Percentiles rank a stretch among this genome's conserved stretches.
These are phyloP conservation scores for Colletotrichum musae DNA, from an alignment of 2,329 filamentous ascomycete species.

Conservation along the genomic window DNA sequence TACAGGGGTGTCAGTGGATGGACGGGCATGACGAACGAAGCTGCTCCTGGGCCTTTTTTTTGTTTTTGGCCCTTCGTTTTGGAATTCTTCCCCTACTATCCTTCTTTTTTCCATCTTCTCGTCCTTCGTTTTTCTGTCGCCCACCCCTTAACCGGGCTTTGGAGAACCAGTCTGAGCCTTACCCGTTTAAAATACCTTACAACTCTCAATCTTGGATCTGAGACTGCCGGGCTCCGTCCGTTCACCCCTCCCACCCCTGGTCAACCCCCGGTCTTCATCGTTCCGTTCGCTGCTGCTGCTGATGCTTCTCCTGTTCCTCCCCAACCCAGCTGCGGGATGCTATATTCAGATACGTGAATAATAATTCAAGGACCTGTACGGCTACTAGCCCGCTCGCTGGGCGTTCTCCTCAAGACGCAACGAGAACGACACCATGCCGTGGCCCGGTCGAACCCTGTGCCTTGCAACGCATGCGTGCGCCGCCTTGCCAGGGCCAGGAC, in stretches of 20 bases:
- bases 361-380: constrained; percentile 14
- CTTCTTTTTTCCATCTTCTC: neutral
- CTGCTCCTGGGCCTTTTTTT: constrained; percentile 20
- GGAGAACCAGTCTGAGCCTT: constrained; percentile 14
- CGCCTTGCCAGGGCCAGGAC: neutral
- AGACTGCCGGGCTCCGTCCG: constrained; percentile 29
- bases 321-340: constrained; percentile 14
- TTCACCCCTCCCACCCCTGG: neutral
- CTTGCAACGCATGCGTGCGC: constrained; percentile 27
- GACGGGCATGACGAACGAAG: constrained; percentile 31
- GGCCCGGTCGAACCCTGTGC: constrained; percentile 2
- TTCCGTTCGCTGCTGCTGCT: neutral
- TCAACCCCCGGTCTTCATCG: neutral
- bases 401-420: neutral
- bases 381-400: neutral
- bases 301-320: constrained; percentile 1
- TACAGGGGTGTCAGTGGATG: neutral
- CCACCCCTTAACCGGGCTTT: neutral
- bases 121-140: constrained; percentile 2
- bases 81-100: neutral
- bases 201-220: constrained; percentile 21
- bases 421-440: neutral
- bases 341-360: constrained; percentile 40
- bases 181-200: constrained; percentile 12
- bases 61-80: constrained; percentile 5